Base-by-base conservation (phyloP, 1,284 basidiomycete species). In the Vanrija sp. region DNA sequence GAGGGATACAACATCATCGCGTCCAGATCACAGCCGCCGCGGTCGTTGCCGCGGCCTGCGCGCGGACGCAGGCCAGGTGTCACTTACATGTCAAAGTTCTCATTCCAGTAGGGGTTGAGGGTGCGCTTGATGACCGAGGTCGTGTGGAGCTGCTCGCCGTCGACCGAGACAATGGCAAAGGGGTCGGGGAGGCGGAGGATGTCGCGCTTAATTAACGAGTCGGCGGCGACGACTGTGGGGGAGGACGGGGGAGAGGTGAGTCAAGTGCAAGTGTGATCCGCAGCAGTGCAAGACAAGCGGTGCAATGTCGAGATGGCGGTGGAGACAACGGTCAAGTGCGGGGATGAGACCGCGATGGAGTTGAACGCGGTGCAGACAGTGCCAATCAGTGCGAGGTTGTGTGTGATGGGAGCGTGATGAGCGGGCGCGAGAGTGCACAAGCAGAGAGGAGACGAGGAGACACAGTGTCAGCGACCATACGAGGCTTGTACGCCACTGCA, bases 141-240 rank as follows among this genome's bases (percentile, higher is more conserved):
- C 0, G 92, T 93, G 66, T 91, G 88, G 1, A 91, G 94, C 77
- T 95, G 89, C 73, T 94, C 90, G 27, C 89, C 89, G 66, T 96
- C 92, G 38, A 95, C 91, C 20, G 90, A 94, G 68, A 95, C 87
- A 65, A 96, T 89, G 12, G 92, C 91, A 69, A 96, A 96, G 16
- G 93, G 92, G 71, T 94, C 91, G 1, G 92, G 92, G 9, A 95
- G 84, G 49, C 90, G 83, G 69, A 93, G 92, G 56, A 93, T 87
- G 78, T 93, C 89, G 44, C 90, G 85, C 79, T 93, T 93, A 56
- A 87, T 86, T 27, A 93, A 79, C 36, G 87, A 87, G 74, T 92
- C 90, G 42, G 89, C 89, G 46, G 90, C 90, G 59, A 93, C 90
- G 61, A 91, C 89, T 91, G 73, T 47, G 1, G 19, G 18, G 38